phyloP scores from a whole-genome alignment of 768 basidiomycete species.

The Rubroboletus satanas region DNA sequence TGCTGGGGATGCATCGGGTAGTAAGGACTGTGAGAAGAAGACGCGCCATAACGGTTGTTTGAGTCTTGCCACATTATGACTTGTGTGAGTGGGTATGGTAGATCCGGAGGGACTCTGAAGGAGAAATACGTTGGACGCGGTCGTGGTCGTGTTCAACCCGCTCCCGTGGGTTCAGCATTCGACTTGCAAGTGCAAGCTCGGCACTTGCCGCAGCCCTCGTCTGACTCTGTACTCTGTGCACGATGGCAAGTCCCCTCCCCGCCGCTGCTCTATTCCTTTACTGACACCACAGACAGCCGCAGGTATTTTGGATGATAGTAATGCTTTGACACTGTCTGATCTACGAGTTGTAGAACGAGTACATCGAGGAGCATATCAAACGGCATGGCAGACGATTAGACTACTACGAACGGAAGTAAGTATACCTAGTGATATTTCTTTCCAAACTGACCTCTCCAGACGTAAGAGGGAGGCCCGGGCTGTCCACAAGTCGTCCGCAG shows the following conservation, averaged over 20 bases:
- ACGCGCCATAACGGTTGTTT: slow-evolving; percentile 51
- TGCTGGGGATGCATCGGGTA: slow-evolving; percentile 47
- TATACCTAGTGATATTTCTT: slow-evolving; percentile 6
- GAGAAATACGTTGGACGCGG: not conserved
- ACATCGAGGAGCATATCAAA: slow-evolving; percentile 98
- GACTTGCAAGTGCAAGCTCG: slow-evolving; percentile 7
- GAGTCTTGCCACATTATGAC: slow-evolving; percentile 72
- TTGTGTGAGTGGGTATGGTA: not conserved
- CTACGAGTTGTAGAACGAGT: slow-evolving; percentile 72
- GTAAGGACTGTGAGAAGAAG: slow-evolving; percentile 58
- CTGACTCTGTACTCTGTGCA: not conserved
- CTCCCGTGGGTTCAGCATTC: not conserved
- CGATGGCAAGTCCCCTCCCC: slow-evolving; percentile 25
- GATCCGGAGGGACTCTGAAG: not conserved
- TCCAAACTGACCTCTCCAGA: slow-evolving; percentile 35
- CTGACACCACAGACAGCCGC: slow-evolving; percentile 47
- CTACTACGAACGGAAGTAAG: slow-evolving; percentile 92
- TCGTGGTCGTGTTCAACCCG: slow-evolving; percentile 12
- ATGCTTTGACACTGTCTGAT: slow-evolving; percentile 8
- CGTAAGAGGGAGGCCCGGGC: slow-evolving; percentile 80
- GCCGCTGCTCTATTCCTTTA: not conserved
- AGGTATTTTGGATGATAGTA: slow-evolving; percentile 42
- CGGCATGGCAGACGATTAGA: slow-evolving; percentile 95
- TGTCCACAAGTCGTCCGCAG: slow-evolving; percentile 72
- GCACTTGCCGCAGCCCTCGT: slow-evolving; percentile 25